Percentiles rank a stretch among this genome's conserved stretches.
Conservation (phyloP, 2,329 filamentous ascomycete genomes). For the Monosporascus ibericus region DNA sequence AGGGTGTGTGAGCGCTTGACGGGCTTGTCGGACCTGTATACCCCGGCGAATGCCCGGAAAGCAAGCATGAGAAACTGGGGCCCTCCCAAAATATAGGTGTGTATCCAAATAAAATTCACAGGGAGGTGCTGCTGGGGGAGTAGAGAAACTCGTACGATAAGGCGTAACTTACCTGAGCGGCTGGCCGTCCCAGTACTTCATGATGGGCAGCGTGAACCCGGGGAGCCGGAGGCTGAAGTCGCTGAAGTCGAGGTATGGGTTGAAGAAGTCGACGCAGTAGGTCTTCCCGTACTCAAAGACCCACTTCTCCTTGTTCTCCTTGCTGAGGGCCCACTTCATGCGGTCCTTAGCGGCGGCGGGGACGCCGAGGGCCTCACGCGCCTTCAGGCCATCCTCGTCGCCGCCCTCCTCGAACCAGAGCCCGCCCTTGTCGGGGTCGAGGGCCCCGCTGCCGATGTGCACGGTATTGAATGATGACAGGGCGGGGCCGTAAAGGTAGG, state of each 20-base stretch:
- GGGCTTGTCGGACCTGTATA: slow-evolving; percentile 11
- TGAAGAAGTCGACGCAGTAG: slow-evolving; percentile 68
- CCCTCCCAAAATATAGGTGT: no score
- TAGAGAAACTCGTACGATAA: slow-evolving; percentile 8
- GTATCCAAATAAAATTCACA: slow-evolving; percentile 1
- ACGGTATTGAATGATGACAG: slow-evolving; percentile 75
- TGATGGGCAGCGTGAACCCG: slow-evolving; percentile 65
- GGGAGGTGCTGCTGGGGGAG: slow-evolving; percentile 18
- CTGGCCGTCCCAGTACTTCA: slow-evolving; percentile 77
- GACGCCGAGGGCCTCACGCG: slow-evolving; percentile 40
- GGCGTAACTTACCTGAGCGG: slow-evolving; percentile 56
- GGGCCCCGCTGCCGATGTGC: slow-evolving; percentile 52
- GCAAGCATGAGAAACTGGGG: slow-evolving; percentile 2
- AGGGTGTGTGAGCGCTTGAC: slow-evolving; percentile 69
- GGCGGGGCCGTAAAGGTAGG: slow-evolving; percentile 79
- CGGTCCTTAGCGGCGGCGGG: slow-evolving; percentile 46
- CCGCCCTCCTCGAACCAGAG: slow-evolving; percentile 61
- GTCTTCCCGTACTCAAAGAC: slow-evolving; percentile 47
- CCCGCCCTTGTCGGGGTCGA: slow-evolving; percentile 42
- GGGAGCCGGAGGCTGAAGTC: slow-evolving; percentile 67
- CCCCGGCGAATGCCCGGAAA: neutral
- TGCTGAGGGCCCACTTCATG: slow-evolving; percentile 53
- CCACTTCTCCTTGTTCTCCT: slow-evolving; percentile 45
- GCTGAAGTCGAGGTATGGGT: slow-evolving; percentile 82
- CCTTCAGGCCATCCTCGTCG: slow-evolving; percentile 46